Base-by-base conservation (phyloP, 164 flowering plant species). In the Platanus orientalis region DNA sequence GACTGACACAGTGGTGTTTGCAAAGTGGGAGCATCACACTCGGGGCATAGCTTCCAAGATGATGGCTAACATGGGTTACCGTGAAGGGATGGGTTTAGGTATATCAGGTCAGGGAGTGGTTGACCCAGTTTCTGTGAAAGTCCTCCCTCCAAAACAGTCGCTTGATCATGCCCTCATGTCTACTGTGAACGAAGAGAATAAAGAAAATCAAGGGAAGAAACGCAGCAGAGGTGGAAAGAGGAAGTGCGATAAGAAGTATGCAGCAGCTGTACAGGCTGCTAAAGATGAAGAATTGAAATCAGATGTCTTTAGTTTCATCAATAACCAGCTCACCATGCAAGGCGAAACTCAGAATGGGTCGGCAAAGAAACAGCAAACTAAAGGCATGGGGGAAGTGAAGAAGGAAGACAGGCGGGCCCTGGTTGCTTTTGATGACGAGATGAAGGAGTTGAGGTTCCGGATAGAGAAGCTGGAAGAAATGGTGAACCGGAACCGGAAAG, bases 21-120 rank as follows among this genome's bases (percentile, higher is more conserved):
- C 99, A 0, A 84, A 71, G 60, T 94, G 99, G 99, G 99, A 94
- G 73, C 81, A 87, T 77, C 99, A 94, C 79, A 94, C 99, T 3
- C 69, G 99, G 0, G 99, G 99, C 32, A 81, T 94, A 65, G 99
- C 99, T 73, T 94, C 99, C 27, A 89, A 88, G 78, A 94, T 94
- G 99, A 94, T 94, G 99, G 96, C 97, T 26, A 91, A 75, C 64
- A 94, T 94, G 99, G 99, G 99, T 53, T 94, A 83, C 62, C 85
- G 86, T 29, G 96, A 89, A 66, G 99, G 99, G 36, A 94, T 89
- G 97, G 99, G 99, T 11, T 76, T 94, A 60, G 97, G 99, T 40
- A 78, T 71, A 47, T 67, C 88, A 0, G 95, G 96, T 0, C 99
- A 89, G 63, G 99, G 99, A 44, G 86, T 83, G 62, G 58, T 89